These are phyloP conservation scores for Noccaea bulbosa DNA, from an alignment of 345 rosid genomes.

Conservation along the genomic window DNA sequence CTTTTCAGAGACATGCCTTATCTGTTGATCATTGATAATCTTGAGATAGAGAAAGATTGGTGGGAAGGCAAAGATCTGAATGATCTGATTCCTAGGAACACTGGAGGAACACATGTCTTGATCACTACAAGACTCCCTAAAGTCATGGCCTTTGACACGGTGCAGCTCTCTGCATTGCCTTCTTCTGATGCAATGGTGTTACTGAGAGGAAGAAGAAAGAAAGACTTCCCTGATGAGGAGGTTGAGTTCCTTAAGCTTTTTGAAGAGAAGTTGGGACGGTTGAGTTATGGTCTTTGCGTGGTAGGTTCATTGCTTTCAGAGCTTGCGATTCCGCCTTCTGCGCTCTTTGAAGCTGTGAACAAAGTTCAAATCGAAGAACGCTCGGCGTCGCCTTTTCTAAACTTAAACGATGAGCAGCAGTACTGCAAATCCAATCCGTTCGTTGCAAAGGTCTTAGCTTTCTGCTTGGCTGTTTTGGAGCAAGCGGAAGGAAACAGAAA, in stretches of 20 bases:
- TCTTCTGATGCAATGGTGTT: constrained; percentile 72
- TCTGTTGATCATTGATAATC: constrained; percentile 83
- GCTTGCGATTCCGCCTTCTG: constrained; percentile 69
- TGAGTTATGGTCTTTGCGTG: constrained; percentile 76
- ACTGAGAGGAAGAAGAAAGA: constrained; percentile 70
- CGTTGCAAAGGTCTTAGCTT: constrained; percentile 60
- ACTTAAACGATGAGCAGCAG: constrained; percentile 63
- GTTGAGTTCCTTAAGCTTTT: constrained; percentile 64
- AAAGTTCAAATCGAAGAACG: constrained; percentile 61
- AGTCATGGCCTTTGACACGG: constrained; percentile 72
- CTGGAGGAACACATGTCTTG: constrained; percentile 83
- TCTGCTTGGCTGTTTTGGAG: constrained; percentile 64
- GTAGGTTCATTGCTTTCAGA: constrained; percentile 80
- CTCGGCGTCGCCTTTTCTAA: constrained; percentile 48
- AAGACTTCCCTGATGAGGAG: constrained; percentile 64
- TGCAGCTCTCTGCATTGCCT: constrained; percentile 62
- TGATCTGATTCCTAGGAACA: constrained; percentile 84
- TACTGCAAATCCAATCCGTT: constrained; percentile 75
- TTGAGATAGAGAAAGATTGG: constrained; percentile 90
- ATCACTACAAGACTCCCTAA: constrained; percentile 80
- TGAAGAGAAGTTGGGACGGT: constrained; percentile 73
- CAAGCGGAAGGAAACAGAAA: constrained; percentile 67
- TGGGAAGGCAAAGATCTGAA: constrained; percentile 95
- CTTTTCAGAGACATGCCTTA: constrained; percentile 87
- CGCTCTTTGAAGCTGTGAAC: constrained; percentile 75